Percentiles rank a stretch among this genome's conserved stretches.
Conservation (phyloP, 73 alveolate genomes). For the Paramecium primaurelia region DNA sequence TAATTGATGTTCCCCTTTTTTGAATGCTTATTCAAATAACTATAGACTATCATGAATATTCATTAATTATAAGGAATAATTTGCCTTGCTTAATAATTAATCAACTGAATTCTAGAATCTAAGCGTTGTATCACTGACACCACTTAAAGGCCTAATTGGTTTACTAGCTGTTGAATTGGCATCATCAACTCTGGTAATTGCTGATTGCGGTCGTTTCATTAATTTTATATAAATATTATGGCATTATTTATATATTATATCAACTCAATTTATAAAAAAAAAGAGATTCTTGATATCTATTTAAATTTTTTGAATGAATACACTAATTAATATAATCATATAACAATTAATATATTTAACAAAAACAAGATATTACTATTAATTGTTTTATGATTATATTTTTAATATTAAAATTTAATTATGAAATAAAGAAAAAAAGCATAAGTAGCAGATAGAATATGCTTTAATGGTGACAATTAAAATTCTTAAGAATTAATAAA, state of each 20-base stretch:
- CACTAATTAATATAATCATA: not conserved
- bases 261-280: not conserved
- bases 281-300: not conserved
- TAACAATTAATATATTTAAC: not conserved
- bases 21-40: slow-evolving; percentile 32
- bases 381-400: too few species aligned
- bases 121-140: not conserved
- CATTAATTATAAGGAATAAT: slow-evolving; percentile 17
- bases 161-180: not conserved
- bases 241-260: not conserved
- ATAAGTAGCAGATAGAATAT: not conserved
- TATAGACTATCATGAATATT: not conserved
- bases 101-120: not conserved
- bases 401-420: not conserved
- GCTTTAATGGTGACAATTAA: not conserved
- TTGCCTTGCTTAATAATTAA: slow-evolving; percentile 18
- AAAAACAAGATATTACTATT: not conserved
- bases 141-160: slow-evolving; percentile 23
- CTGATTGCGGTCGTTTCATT: slow-evolving; percentile 51
- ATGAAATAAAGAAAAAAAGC: not conserved
- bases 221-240: not conserved
- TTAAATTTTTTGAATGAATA: not conserved
- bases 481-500: not conserved
- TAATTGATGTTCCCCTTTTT: not conserved
- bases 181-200: slow-evolving; percentile 19